Conservation (phyloP, 192 early-diverging fungal genomes). For the Coemansia sp. region DNA sequence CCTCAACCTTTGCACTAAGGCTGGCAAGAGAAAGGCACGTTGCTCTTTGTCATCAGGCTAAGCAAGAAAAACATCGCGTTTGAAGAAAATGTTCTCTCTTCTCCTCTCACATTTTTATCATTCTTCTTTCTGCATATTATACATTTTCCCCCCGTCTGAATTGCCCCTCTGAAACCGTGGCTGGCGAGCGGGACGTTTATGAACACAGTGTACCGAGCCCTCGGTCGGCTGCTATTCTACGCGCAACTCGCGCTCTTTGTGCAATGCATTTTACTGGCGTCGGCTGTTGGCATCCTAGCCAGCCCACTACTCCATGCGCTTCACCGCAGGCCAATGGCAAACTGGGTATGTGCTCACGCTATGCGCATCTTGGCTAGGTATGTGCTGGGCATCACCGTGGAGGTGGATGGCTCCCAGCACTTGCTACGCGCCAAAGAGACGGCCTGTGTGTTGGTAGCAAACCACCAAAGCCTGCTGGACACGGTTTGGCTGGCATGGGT, state of each 20-base stretch:
- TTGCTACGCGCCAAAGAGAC: constrained; percentile 37
- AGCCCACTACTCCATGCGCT: constrained; percentile 28
- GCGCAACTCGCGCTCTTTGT: constrained; percentile 37
- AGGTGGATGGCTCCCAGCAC: constrained; percentile 62
- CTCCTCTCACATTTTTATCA: neutral
- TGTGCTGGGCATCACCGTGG: constrained; percentile 60
- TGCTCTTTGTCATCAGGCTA: neutral
- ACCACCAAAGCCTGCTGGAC: constrained; percentile 85
- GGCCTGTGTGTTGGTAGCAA: constrained; percentile 74
- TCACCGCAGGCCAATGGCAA: constrained; percentile 46
- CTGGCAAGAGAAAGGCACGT: neutral
- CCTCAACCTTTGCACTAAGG: neutral
- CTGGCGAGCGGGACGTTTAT: constrained; percentile 15
- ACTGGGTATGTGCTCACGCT: constrained; percentile 60
- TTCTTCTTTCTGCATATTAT: neutral
- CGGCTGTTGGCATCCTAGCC: constrained; percentile 28
- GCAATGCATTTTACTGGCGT: constrained; percentile 30
- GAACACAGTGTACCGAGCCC: constrained; percentile 7
- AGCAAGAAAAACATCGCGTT: neutral
- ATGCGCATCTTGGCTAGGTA: constrained; percentile 55
- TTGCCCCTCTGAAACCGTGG: neutral
- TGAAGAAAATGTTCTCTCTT: neutral
- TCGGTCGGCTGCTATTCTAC: constrained; percentile 31
- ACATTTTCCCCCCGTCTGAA: neutral
- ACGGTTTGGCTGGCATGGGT: constrained; percentile 64